Percentiles rank a stretch among this genome's conserved stretches.
phyloP scores from a whole-genome alignment of 2,329 filamentous ascomycete species.

The Periconia macrospinosa region DNA sequence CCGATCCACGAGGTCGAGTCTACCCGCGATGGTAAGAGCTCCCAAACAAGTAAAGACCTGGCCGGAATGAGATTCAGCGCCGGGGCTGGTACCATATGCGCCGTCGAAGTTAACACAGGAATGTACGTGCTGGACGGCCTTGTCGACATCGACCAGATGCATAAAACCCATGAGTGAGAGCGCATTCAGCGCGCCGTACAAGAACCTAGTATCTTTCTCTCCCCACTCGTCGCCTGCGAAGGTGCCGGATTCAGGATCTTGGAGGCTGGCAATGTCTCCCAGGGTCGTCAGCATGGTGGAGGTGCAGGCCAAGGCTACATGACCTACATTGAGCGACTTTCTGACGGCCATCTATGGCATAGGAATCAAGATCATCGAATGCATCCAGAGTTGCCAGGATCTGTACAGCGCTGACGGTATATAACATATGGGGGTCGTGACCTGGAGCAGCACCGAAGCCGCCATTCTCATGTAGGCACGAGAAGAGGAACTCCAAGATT shows the following conservation, averaged over 20 bases:
- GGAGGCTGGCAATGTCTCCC: constrained; percentile 75
- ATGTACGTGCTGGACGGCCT: constrained; percentile 76
- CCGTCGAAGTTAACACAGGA: constrained; percentile 93
- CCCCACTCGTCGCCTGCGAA: constrained; percentile 97
- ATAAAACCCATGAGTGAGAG: constrained; percentile 80
- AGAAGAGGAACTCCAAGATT: constrained; percentile 90
- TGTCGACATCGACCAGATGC: constrained; percentile 73
- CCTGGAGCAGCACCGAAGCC: constrained; percentile 93
- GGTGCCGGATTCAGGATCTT: constrained; percentile 78
- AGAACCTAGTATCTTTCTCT: constrained; percentile 90
- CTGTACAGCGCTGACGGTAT: constrained; percentile 93
- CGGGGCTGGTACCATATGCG: constrained; percentile 85
- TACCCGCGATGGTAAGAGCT: constrained; percentile 79
- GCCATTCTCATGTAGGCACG: constrained; percentile 85
- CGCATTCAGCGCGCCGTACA: constrained; percentile 88
- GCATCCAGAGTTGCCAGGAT: constrained; percentile 86
- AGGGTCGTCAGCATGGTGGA: constrained; percentile 25
- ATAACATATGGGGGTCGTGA: constrained; percentile 95
- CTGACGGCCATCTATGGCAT: constrained; percentile 66
- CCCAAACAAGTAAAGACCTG: constrained; percentile 95
- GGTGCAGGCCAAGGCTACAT: constrained; percentile 2
- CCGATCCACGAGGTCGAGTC: constrained; percentile 78
- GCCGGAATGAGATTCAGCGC: constrained; percentile 90
- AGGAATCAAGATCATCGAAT: constrained; percentile 76
- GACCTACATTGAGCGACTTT: constrained; percentile 78